Evolutionary conservation across 2,329 filamentous ascomycete genomes (phyloP), one percentile per base, ranked within the genome.

Genomic region (Fonsecaea monophora): DNA sequence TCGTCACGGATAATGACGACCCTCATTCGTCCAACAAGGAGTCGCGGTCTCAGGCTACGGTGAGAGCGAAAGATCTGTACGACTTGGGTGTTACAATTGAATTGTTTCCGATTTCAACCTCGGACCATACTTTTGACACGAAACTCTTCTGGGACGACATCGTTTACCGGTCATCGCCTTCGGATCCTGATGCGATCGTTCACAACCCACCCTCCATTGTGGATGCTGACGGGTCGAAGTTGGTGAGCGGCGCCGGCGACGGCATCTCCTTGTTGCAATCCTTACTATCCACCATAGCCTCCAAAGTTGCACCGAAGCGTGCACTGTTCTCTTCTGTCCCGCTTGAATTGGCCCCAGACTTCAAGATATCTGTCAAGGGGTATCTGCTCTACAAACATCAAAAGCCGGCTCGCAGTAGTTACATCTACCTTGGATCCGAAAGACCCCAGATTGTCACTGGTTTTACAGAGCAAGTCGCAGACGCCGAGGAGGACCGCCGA

Each of bases 61-160:
- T 95, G 4, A 87, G 94, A 61, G 95, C 95, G 34, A 96, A 97
- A 76, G 95, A 99, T 80, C 78, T 99, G 25, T 98, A 97, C 76
- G 95, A 99, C 75, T 83, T 98, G 34, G 93, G 94, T 3, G 93
- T 97, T 35, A 87, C 87, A 0, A 96, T 99, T 67, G 94, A 98
- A 74, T 82, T 99, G 0, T 99, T 98, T 72, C 94, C 95, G 0
- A 94, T 99, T 65, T 91, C 90, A 4, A 83, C 81, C 30, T 86
- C 86, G 0, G 89, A 89, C 34, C 84, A 87, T 69, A 86, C 85
- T 38, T 99, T 99, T 75, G 90, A 97, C 71, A 83, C 92, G 4
- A 84, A 87, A 64, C 94, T 91, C 65, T 99, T 99, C 78, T 99
- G 97, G 78, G 92, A 98, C 90, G 93, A 97, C 75, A 95, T 99